A percentile compares a stretch with the other conserved stretches of the same genome.
Conservation (phyloP, 192 early-diverging fungal genomes). For the Backusella morwellensis region DNA sequence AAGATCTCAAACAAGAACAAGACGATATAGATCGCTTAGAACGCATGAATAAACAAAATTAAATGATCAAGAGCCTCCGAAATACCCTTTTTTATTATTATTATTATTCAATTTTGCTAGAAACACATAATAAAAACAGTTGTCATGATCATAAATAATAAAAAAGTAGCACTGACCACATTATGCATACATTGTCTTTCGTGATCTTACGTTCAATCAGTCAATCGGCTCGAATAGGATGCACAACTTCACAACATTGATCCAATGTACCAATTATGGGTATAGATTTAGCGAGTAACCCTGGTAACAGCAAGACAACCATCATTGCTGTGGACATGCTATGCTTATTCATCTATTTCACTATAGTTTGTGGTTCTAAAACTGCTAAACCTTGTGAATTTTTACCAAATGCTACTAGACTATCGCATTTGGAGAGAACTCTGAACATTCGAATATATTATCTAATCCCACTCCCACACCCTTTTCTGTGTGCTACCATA, state of each 20-base stretch:
- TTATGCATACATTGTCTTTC: background rate
- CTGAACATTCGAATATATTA: background rate
- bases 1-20: constrained; percentile 21
- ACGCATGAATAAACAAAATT: background rate
- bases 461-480: background rate
- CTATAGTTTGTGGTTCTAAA: background rate
- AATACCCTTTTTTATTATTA: background rate
- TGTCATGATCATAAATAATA: background rate
- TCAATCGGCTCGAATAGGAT: no score
- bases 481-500: background rate
- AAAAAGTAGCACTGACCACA: background rate
- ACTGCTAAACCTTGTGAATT: background rate
- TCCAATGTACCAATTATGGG: no score
- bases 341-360: background rate
- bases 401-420: background rate
- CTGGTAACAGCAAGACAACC: background rate
- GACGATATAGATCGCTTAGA: constrained; percentile 12
- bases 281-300: background rate
- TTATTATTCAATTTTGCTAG: background rate
- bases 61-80: background rate
- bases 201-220: background rate
- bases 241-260: no score
- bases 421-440: background rate
- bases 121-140: background rate
- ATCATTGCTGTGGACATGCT: no score